Base-by-base conservation (phyloP, 169 alveolate genomes). In the Cystoisospora suis region DNA sequence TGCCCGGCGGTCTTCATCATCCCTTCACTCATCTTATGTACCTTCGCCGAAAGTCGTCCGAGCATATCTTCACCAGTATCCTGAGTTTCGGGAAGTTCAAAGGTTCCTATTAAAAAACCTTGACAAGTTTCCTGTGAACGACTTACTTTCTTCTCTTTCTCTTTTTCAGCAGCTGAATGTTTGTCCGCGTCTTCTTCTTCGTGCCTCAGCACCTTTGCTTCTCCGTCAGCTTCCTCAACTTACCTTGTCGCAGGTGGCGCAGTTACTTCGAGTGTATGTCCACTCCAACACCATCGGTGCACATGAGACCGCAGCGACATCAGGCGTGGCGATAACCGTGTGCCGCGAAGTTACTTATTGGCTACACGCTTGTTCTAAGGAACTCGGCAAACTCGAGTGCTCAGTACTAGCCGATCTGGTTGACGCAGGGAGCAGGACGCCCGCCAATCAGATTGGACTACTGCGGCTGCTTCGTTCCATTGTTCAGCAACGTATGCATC, bases 111-210 rank as follows among this genome's bases (percentile, higher is more conserved):
- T 86, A 44, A 40, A 46, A 36, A 75, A 75, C 20, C 77, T 86
- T 36, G 91, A 86, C 42, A 58, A 75, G 38, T 65, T 86, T 58
- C 91, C 91, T n/a, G 91, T 56, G 4, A 49, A 56, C 3, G 58
- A 53, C 56, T 75, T 86, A 45, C 79, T 87, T 58, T 7, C 44
- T 32, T 32, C 59, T 36, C 58, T 87, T 40, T 56, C 36, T 44
- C 45, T 23, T 2, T 86, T 86, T 1, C 75, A 86, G 86, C 75
- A 70, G 69, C 86, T 86, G 44, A 47, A 20, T 15, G 44, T 86
- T 29, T 86, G 91, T 58, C 77, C 86, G 75, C 77, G 91, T 53
- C 86, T 86, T 32, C 86, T 86, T 70, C 91, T 86, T 65, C 91
- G 79, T 65, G 91, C 91, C 12, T 83, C 91, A 3, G 91, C 91